Percentiles rank a stretch among this genome's conserved stretches.
phyloP scores from a whole-genome alignment of 2,329 filamentous ascomycete species.

The Penicillium brasilianum region DNA sequence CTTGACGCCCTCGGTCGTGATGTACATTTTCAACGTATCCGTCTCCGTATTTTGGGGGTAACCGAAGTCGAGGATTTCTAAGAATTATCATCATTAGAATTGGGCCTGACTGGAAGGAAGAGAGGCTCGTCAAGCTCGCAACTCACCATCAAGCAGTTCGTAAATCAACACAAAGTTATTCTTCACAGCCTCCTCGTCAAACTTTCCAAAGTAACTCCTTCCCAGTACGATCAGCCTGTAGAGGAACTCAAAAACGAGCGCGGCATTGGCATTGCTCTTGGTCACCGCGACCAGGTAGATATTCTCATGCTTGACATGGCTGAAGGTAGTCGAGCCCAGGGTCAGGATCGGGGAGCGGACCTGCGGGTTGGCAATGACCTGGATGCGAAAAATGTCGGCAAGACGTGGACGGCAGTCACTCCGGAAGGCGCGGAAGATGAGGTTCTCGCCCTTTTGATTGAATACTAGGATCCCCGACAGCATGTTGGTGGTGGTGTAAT shows the following conservation, averaged over 20 bases:
- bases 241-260: conserved; percentile 95
- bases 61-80: conserved; percentile 97
- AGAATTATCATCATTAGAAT: neutral
- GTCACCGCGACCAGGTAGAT: conserved; percentile 97
- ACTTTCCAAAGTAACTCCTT: conserved; percentile 97
- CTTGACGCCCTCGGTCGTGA: conserved; percentile 98
- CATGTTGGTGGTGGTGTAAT: conserved; percentile 66
- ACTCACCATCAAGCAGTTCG: conserved; percentile 86
- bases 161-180: conserved; percentile 99
- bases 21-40: conserved; percentile 99
- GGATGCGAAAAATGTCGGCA: conserved; percentile 98
- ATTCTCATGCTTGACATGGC: conserved; percentile 99
- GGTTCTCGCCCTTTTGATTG: conserved; percentile 99
- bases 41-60: conserved; percentile 99
- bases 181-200: conserved; percentile 99
- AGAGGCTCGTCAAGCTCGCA: neutral
- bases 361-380: conserved; percentile 97
- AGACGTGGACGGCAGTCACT: conserved; percentile 97
- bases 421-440: conserved; percentile 98
- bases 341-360: conserved; percentile 97
- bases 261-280: conserved; percentile 98
- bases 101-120: neutral
- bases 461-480: conserved; percentile 96
- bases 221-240: conserved; percentile 90
- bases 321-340: conserved; percentile 96